phyloP scores from a whole-genome alignment of 176 grass and related monocot species.

The Olyra latifolia region DNA sequence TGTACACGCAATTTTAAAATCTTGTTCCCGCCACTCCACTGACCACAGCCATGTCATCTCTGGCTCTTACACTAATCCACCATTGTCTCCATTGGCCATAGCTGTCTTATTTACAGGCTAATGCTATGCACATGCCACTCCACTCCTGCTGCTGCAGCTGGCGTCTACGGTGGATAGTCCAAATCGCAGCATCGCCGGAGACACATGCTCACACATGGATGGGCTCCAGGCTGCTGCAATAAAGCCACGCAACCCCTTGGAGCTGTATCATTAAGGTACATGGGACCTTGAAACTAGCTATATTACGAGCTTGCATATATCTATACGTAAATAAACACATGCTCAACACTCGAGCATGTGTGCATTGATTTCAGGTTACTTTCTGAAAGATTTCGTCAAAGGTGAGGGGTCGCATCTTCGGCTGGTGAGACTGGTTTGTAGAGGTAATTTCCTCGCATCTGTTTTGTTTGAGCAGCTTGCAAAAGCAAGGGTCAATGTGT shows the following conservation, averaged over 20 bases:
- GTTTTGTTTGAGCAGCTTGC: background rate
- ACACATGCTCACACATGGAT: conserved; percentile 56
- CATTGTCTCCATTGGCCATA: background rate
- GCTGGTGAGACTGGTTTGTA: conserved; percentile 1
- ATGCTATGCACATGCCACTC: conserved; percentile 46
- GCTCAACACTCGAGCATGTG: background rate
- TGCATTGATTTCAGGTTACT: conserved; percentile 24
- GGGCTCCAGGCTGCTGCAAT: conserved; percentile 47
- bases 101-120: conserved; percentile 32
- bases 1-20: no score
- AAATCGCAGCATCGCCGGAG: conserved; percentile 22
- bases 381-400: conserved; percentile 6
- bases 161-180: conserved; percentile 43
- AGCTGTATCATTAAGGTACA: conserved; percentile 33
- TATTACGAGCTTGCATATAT: background rate
- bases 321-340: background rate
- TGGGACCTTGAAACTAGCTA: background rate
- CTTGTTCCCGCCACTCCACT: no score
- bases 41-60: conserved; percentile 8
- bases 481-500: background rate
- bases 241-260: conserved; percentile 18
- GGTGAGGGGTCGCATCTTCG: background rate
- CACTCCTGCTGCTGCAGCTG: background rate
- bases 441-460: background rate
- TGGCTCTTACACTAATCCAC: conserved; percentile 24